These are phyloP conservation scores for Sesbania bispinosa DNA, from an alignment of 306 rosid genomes.

Conservation along the genomic window DNA sequence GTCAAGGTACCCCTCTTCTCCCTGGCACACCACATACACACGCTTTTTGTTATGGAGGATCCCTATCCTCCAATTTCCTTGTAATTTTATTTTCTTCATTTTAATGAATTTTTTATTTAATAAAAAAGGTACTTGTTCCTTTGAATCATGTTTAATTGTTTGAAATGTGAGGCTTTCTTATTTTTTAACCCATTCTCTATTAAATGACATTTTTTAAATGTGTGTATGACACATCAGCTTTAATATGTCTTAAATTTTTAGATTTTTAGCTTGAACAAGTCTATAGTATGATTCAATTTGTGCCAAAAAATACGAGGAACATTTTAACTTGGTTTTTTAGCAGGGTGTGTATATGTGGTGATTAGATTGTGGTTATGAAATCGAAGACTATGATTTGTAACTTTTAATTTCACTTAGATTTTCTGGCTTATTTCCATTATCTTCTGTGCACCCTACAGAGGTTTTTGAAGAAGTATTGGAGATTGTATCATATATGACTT, in stretches of 20 bases:
- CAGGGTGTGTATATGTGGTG: not conserved
- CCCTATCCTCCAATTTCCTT: not conserved
- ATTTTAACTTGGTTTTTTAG: not conserved
- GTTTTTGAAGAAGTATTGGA: conserved; percentile 98
- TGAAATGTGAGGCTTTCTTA: not conserved
- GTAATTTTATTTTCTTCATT: not conserved
- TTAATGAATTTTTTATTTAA: not conserved
- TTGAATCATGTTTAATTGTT: not conserved
- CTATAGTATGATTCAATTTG: not conserved
- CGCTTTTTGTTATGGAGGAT: not conserved
- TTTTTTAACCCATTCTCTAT: too few species aligned
- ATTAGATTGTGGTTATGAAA: not conserved
- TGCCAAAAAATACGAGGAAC: not conserved
- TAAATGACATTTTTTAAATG: not conserved
- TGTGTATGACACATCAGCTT: not conserved
- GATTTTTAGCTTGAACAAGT: not conserved
- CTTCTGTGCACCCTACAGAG: conserved; percentile 55
- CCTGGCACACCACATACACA: too few species aligned
- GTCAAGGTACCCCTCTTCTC: conserved; percentile 58
- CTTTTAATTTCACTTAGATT: not conserved
- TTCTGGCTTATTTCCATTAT: not conserved
- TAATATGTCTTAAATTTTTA: too few species aligned
- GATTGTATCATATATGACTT: conserved; percentile 92
- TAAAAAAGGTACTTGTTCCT: conserved; percentile 31
- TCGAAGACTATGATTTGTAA: not conserved